Evolutionary conservation across 2,329 filamentous ascomycete genomes (phyloP), one percentile per base, ranked within the genome.

Genomic region (Capronia epimyces): DNA sequence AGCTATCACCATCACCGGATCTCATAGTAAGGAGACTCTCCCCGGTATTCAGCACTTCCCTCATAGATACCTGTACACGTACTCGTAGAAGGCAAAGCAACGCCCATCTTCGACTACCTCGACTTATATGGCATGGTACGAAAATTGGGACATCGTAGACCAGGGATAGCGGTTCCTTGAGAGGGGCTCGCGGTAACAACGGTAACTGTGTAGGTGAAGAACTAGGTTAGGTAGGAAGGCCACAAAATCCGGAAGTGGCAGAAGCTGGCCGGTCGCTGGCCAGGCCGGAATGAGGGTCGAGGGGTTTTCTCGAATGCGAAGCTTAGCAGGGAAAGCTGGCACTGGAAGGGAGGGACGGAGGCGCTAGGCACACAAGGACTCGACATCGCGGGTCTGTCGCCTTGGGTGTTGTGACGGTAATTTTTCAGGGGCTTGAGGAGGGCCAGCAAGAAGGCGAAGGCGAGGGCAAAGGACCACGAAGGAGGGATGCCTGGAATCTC

Each of bases 401-500:
- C 36, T 32, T 31, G 27, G 48, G 20, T 37, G 34, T 45, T 43
- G 43, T 51, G 24, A 51, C 43, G 27, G 49, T 51, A 47, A 46
- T 47, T 51, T 50, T 47, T 47, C 43, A 47, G 49, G 49, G 49
- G 43, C 22, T 43, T 36, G 49, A 24, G 36, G 43, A 44, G 51
- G 25, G 27, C 41, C 18, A 20, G 43, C 21, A 43, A 47, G 12
- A 50, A 32, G 34, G 24, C 21, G 61, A 34, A 70, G 69, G 54
- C 76, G 69, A 49, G 49, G 20, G 20, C 39, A 49, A 46, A 37
- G 27, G 52, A 39, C 15, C 18, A 43, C 31, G 43, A 32, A 15
- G 15, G 36, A 41, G 29, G 43, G 42, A 36, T 37, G 24, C 40
- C 45, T 47, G 29, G 47, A 43, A 44, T 49, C 40, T 49, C 29